Conservation (phyloP, 352 stramenopile genomes). For the Globisporangium carolinianum region DNA sequence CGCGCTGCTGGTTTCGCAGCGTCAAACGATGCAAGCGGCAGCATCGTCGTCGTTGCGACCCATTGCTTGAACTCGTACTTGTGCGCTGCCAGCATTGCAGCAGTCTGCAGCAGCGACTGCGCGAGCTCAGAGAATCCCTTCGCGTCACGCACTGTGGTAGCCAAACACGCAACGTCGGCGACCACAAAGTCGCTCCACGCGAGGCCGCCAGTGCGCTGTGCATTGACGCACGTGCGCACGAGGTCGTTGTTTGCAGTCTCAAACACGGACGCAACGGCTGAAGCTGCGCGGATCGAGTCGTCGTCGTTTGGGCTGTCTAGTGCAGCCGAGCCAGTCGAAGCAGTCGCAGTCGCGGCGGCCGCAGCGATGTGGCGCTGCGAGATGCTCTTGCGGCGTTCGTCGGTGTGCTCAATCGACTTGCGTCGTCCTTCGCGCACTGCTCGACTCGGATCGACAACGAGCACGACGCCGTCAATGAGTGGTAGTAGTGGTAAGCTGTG, state of each 20-base stretch:
- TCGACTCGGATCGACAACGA: conserved; percentile 27
- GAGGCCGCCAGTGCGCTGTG: conserved; percentile 32
- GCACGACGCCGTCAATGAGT: conserved; percentile 50
- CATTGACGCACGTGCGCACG: conserved; percentile 32
- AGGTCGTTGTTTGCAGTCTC: conserved; percentile 27
- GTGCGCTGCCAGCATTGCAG: conserved; percentile 28
- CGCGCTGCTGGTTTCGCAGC: neutral
- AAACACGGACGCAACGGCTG: conserved; percentile 23
- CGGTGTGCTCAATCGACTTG: conserved; percentile 8
- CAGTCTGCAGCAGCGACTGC: conserved; percentile 22
- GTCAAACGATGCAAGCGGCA: conserved; percentile 17
- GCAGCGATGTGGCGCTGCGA: conserved; percentile 12
- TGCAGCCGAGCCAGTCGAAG: no score
- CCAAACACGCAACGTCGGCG: conserved; percentile 23
- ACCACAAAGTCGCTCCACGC: conserved; percentile 81
- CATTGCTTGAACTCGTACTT: conserved; percentile 64
- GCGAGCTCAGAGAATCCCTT: conserved; percentile 24
- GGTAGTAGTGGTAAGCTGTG: conserved; percentile 29
- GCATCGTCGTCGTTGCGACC: conserved; percentile 37
- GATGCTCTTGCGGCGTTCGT: conserved; percentile 22
- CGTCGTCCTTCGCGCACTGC: conserved; percentile 19
- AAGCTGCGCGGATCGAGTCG: neutral
- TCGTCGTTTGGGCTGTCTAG: neutral
- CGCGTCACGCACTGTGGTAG: conserved; percentile 5
- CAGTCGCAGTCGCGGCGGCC: neutral